These are phyloP conservation scores for Cryphonectria parasitica DNA, from an alignment of 2,329 filamentous ascomycete genomes.

Conservation along the genomic window DNA sequence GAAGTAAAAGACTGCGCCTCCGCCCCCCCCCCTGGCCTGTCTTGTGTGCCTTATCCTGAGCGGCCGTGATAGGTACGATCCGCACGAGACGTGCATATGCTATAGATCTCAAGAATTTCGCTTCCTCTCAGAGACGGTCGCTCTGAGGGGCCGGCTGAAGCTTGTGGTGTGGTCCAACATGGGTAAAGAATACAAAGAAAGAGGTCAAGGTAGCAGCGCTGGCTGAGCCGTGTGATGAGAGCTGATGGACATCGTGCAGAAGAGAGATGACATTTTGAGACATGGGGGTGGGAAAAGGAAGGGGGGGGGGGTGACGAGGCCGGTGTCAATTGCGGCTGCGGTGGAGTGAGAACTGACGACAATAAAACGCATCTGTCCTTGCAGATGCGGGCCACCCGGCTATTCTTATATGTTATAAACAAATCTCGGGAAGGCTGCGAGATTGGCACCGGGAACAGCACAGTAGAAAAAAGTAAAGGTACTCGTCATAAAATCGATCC, in stretches of 20 bases:
- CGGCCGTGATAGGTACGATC: neutral
- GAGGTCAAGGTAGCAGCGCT: slow-evolving; percentile 13
- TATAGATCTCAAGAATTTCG: neutral
- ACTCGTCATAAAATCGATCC: neutral
- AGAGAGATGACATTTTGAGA: slow-evolving; percentile 21
- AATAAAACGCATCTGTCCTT: slow-evolving; percentile 12
- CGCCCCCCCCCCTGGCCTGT: neutral
- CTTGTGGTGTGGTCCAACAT: slow-evolving; percentile 13
- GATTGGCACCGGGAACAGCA: slow-evolving; percentile 11
- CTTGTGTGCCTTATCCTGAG: neutral
- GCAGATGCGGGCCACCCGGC: slow-evolving; percentile 19
- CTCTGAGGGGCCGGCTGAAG: slow-evolving; percentile 9
- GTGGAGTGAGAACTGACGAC: slow-evolving; percentile 23
- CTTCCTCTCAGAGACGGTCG: neutral
- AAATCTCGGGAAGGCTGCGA: slow-evolving; percentile 17
- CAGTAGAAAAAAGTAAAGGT: neutral
- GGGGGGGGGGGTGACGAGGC: neutral
- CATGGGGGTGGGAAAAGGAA: neutral
- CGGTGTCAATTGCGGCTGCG: neutral
- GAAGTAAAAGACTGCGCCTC: neutral
- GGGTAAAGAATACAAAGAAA: slow-evolving; percentile 10
- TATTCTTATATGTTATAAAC: slow-evolving; percentile 13
- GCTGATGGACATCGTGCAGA: slow-evolving; percentile 10
- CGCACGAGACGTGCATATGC: neutral
- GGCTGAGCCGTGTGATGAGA: neutral